Percentiles rank a stretch among this genome's conserved stretches.
phyloP scores from a whole-genome alignment of 306 rosid genomes.

The Cicer judaicum region DNA sequence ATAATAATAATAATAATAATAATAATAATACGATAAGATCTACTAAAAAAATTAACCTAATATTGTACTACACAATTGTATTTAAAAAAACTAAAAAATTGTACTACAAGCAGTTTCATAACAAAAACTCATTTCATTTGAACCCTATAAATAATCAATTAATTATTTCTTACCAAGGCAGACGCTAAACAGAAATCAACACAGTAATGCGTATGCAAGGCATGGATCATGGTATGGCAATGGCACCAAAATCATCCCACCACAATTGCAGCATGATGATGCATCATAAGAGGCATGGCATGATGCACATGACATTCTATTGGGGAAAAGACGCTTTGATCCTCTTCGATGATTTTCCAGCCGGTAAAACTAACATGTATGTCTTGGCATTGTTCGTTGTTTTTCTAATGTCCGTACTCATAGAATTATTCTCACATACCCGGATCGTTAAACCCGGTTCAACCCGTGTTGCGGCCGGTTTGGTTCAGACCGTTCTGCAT shows the following conservation, averaged over 20 bases:
- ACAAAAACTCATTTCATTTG: no score
- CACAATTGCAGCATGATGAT: not conserved
- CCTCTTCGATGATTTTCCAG: conserved; percentile 79
- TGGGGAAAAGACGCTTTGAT: conserved; percentile 70
- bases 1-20: no score
- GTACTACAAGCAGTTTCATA: no score
- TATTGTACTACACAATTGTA: no score
- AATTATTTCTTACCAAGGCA: no score
- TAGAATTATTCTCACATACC: conserved; percentile 60
- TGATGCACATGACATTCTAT: conserved; percentile 86
- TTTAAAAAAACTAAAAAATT: no score
- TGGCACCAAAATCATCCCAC: not conserved
- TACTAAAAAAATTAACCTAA: no score
- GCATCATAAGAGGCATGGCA: not conserved
- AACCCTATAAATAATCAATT: no score
- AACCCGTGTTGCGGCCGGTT: conserved; percentile 35
- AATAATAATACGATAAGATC: no score
- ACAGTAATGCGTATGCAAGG: not conserved
- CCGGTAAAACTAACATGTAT: conserved; percentile 59
- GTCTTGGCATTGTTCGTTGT: conserved; percentile 54
- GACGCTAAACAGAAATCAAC: no score
- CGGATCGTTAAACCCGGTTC: no score
- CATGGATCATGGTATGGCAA: not conserved
- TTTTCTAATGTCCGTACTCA: conserved; percentile 54
- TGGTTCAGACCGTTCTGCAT: conserved; percentile 63